Percentiles rank a stretch among this genome's conserved stretches.
phyloP scores from a whole-genome alignment of 2,329 filamentous ascomycete species.

The Cadophora luteo-olivacea region DNA sequence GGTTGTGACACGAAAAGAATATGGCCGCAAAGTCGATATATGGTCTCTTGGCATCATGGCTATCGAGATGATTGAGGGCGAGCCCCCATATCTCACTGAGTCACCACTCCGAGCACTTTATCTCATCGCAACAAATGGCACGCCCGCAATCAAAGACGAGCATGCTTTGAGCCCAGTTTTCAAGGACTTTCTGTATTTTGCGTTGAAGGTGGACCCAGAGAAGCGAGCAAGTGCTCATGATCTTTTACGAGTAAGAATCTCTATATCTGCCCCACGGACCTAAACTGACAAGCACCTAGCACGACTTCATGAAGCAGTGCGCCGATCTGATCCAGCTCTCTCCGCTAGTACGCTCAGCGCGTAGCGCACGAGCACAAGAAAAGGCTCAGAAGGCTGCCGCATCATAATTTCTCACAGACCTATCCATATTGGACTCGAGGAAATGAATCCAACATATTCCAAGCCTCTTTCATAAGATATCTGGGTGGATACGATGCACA shows the following conservation, averaged over 20 bases:
- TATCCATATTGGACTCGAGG: neutral
- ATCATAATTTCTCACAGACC: conserved; percentile 18
- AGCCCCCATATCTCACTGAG: conserved; percentile 95
- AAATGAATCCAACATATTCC: neutral
- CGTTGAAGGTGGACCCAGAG: conserved; percentile 95
- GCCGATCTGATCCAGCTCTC: conserved; percentile 79
- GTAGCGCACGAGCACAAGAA: conserved; percentile 85
- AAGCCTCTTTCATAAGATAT: conserved; percentile 11
- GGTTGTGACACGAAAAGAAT: conserved; percentile 96
- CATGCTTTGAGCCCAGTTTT: conserved; percentile 82
- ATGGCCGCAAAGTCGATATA: conserved; percentile 97
- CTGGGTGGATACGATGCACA: conserved; percentile 3
- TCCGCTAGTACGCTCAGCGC: conserved; percentile 84
- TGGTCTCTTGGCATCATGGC: conserved; percentile 99
- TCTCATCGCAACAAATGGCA: conserved; percentile 96
- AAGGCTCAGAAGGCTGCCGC: conserved; percentile 69
- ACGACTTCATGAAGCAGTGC: conserved; percentile 81
- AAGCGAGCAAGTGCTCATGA: conserved; percentile 96
- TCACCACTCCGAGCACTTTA: conserved; percentile 91
- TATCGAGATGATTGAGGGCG: conserved; percentile 99
- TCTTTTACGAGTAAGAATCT: conserved; percentile 77
- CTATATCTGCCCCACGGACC: conserved; percentile 17
- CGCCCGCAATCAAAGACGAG: conserved; percentile 93
- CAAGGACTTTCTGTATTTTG: conserved; percentile 89
- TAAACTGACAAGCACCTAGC: conserved; percentile 55